Conservation (phyloP, 257 asterid species). For the Catharanthus roseus region DNA sequence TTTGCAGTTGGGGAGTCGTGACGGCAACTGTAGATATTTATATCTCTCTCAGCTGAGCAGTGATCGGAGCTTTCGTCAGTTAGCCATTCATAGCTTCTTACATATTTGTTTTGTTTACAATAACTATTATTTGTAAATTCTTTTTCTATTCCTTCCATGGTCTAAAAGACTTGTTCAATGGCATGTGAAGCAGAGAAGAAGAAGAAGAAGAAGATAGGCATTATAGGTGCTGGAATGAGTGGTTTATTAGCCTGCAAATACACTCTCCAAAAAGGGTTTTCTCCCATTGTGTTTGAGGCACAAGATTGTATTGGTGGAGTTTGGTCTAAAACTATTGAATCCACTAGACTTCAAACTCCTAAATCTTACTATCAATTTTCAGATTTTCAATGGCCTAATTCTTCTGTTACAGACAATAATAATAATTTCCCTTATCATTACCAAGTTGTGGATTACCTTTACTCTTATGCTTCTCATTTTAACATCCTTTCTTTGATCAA, state of each 20-base stretch:
- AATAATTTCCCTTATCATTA: slow-evolving; percentile 38
- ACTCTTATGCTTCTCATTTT: slow-evolving; percentile 45
- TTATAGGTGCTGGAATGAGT: slow-evolving; percentile 61
- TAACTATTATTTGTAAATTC: too few species aligned
- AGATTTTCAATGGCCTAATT: slow-evolving; percentile 52
- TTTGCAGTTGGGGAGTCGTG: not conserved
- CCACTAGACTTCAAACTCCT: slow-evolving; percentile 59
- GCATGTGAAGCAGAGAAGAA: not conserved
- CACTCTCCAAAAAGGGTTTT: slow-evolving; percentile 37
- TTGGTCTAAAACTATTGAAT: slow-evolving; percentile 44
- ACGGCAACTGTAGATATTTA: too few species aligned
- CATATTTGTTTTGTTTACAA: too few species aligned
- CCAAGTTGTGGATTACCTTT: slow-evolving; percentile 46
- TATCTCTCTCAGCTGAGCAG: too few species aligned
- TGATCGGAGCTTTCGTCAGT: too few species aligned
- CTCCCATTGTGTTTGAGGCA: slow-evolving; percentile 46
- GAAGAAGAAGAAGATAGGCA: slow-evolving; percentile 35
- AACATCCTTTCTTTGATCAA: slow-evolving; percentile 24
- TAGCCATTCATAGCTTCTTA: too few species aligned
- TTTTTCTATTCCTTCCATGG: too few species aligned
- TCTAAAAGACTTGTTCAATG: not conserved
- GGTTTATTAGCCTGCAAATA: slow-evolving; percentile 68
- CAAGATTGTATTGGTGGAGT: slow-evolving; percentile 43
- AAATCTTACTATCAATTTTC: slow-evolving; percentile 51
- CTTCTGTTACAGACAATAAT: slow-evolving; percentile 20